Evolutionary conservation across 2,329 filamentous ascomycete species (phyloP), one percentile per base, ranked within the genome.

Genomic region (Clonostachys chloroleuca): DNA sequence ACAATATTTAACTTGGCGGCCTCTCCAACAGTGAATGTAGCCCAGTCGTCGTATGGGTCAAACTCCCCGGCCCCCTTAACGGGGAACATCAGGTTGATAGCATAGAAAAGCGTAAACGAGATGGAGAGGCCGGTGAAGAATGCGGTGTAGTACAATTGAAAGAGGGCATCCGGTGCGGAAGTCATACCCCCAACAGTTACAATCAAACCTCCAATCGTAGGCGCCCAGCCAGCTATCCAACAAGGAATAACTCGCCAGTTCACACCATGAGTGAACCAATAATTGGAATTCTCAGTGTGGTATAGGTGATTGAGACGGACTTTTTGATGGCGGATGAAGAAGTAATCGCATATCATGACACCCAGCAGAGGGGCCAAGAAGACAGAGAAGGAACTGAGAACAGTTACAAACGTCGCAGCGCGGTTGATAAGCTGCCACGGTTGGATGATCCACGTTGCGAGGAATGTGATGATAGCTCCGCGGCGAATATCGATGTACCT

Each of bases 61-160:
- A 65, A 69, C 47, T 71, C 63, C 14, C 68, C 70, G 54, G 70
- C 58, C 9, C 66, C 63, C 2, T 46, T 39, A 3, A 67, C 58
- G 0, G 72, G 71, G 42, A 69, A 75, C 16, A 68, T 13, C 14
- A 61, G 50, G 47, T 73, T 75, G 9, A 51, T 13, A 13, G 17
- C 13, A 10, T 50, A 52, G 18, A 52, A 52, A 3, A 52, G 50
- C 44, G 45, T 17, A 20, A 52, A 52, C 3, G 53, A 56, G 37
- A 53, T 51, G 33, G 47, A 44, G 16, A 54, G 40, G 14, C 47
- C 72, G 14, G 72, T 60, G 12, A 74, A 61, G 49, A 75, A 75
- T 0, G 73, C 69, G 59, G 71, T 68, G 48, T 69, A 74, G 51
- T 75, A 75, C 16, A 75, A 51, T 52, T 75, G 59, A n/a, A 65